Conservation (phyloP, 2,329 filamentous ascomycete genomes). For the Aspergillus novoparasiticus region DNA sequence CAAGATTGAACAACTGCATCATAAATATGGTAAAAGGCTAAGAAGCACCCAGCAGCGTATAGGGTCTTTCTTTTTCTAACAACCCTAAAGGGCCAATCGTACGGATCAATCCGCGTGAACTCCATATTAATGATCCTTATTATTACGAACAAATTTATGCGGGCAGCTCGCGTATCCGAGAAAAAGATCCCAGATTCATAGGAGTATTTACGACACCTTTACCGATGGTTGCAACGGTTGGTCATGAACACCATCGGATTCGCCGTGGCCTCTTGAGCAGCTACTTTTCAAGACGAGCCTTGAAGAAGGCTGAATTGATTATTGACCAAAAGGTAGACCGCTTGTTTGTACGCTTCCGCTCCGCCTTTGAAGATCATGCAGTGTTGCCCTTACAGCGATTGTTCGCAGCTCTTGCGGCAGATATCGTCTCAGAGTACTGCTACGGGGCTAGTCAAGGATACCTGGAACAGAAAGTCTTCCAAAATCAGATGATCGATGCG, state of each 20-base stretch:
- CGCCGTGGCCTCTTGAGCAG: not conserved
- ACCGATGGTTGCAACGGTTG: not conserved
- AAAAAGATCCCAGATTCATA: not conserved
- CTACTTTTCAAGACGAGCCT: not conserved
- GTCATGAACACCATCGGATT: not conserved
- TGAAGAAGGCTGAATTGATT: not conserved
- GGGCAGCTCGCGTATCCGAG: not conserved
- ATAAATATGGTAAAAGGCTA: conserved; percentile 33
- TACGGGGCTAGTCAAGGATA: too few relatives aligned
- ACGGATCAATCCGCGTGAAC: not conserved
- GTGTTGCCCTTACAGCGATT: too few relatives aligned
- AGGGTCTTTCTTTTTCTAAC: not conserved
- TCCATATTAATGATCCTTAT: not conserved
- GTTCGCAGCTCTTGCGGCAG: too few relatives aligned
- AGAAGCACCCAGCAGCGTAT: rapidly evolving
- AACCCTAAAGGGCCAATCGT: not conserved
- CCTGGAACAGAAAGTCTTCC: too few relatives aligned
- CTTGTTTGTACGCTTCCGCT: not conserved
- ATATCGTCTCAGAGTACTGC: too few relatives aligned
- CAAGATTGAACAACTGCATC: conserved; percentile 37
- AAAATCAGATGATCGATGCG: too few relatives aligned
- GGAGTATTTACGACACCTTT: not conserved
- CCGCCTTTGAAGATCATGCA: too few relatives aligned
- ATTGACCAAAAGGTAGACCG: not conserved
- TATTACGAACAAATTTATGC: not conserved